phyloP scores from a whole-genome alignment of 2,329 filamentous ascomycete genomes.

The Polytolypa hystricis region DNA sequence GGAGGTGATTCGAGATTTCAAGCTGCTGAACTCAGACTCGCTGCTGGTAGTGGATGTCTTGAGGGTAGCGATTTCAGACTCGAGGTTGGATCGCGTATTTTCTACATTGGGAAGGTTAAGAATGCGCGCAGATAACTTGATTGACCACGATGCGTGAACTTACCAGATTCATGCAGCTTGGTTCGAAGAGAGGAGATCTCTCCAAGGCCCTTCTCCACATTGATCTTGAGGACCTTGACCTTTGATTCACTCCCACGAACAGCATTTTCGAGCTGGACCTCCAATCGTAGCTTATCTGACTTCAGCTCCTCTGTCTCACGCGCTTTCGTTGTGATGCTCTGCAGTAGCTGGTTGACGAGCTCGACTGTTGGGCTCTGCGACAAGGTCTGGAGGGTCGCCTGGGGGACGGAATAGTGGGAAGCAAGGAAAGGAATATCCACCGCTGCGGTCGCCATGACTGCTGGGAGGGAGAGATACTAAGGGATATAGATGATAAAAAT shows the following conservation, averaged over 20 bases:
- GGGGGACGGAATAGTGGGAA: slow-evolving; percentile 46
- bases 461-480: no score
- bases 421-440: slow-evolving; percentile 50
- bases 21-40: slow-evolving; percentile 57
- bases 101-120: no score
- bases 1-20: slow-evolving; percentile 72
- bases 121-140: no score
- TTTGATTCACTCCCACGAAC: slow-evolving; percentile 75
- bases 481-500: no score
- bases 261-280: slow-evolving; percentile 87
- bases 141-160: no score
- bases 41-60: slow-evolving; percentile 60
- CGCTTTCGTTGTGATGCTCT: slow-evolving; percentile 64
- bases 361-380: slow-evolving; percentile 57
- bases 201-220: slow-evolving; percentile 70
- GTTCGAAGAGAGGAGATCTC: slow-evolving; percentile 72
- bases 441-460: slow-evolving; percentile 45
- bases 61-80: slow-evolving; percentile 69
- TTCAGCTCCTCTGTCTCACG: slow-evolving; percentile 72
- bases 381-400: slow-evolving; percentile 45
- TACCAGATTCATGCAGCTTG: slow-evolving; percentile 76
- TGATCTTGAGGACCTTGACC: slow-evolving; percentile 68
- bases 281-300: slow-evolving; percentile 75
- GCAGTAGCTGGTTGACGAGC: slow-evolving; percentile 63
- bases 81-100: slow-evolving; percentile 59